Conservation (phyloP, 805 yeast genomes). For the Candida insectorum region DNA sequence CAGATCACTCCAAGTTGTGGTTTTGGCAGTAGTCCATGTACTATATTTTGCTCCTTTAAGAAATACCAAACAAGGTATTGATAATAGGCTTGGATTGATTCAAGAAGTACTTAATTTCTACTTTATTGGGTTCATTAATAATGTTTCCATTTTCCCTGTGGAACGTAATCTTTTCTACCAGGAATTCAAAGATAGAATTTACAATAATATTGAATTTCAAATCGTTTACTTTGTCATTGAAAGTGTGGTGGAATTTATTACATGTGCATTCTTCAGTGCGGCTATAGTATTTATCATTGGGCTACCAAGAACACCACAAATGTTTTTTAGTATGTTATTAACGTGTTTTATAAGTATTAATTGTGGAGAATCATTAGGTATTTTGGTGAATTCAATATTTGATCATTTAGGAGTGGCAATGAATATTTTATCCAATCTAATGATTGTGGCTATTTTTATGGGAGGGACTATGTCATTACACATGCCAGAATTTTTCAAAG, state of each 20-base stretch:
- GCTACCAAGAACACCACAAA: constrained; percentile 60
- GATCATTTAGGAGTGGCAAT: constrained; percentile 78
- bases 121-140: constrained; percentile 77
- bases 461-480: constrained; percentile 79
- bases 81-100: constrained; percentile 68
- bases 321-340: constrained; percentile 64
- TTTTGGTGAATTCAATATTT: constrained; percentile 71
- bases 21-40: constrained; percentile 62
- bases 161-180: constrained; percentile 76
- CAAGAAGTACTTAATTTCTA: constrained; percentile 73
- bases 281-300: constrained; percentile 72
- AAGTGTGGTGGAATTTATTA: constrained; percentile 62
- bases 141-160: constrained; percentile 69
- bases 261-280: constrained; percentile 55
- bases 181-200: constrained; percentile 71
- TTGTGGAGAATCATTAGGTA: constrained; percentile 85
- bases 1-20: constrained; percentile 60
- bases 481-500: constrained; percentile 68
- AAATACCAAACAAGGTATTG: constrained; percentile 46
- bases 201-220: constrained; percentile 64
- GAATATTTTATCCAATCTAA: constrained; percentile 61
- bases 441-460: constrained; percentile 76
- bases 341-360: constrained; percentile 53
- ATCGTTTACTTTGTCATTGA: constrained; percentile 57
- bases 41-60: constrained; percentile 53